A percentile compares a stretch with the other conserved stretches of the same genome.
These are phyloP conservation scores for Rhynchospora tenuis DNA, from an alignment of 176 grass and related monocot genomes.

Conservation along the genomic window DNA sequence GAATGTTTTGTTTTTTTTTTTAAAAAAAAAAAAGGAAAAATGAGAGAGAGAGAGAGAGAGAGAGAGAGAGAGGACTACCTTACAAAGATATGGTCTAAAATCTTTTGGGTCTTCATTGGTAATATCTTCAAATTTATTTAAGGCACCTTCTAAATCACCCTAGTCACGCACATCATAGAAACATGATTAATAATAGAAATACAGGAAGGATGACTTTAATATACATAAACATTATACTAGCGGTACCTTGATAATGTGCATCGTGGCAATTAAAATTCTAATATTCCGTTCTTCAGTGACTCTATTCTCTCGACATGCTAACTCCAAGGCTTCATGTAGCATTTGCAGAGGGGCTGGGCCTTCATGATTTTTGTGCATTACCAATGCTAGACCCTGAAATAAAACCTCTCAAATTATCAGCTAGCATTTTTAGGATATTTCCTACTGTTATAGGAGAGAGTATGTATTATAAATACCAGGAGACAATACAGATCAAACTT, in stretches of 20 bases:
- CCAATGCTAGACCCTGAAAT: constrained; percentile 68
- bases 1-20: background rate
- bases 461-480: background rate
- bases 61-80: constrained; percentile 31
- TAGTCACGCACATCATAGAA: constrained; percentile 16
- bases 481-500: background rate
- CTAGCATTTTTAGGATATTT: background rate
- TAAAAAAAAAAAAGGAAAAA: background rate
- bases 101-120: constrained; percentile 71
- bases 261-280: constrained; percentile 84
- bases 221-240: background rate
- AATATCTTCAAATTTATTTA: constrained; percentile 58
- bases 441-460: background rate
- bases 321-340: constrained; percentile 78
- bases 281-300: constrained; percentile 71
- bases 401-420: background rate
- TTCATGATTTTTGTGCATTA: constrained; percentile 65
- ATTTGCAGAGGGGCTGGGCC: constrained; percentile 55
- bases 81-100: constrained; percentile 84
- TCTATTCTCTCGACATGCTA: constrained; percentile 55
- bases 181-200: background rate
- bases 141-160: constrained; percentile 62
- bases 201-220: background rate
- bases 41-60: background rate
- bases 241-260: constrained; percentile 73